Base-by-base conservation (phyloP, 768 basidiomycete species). In the Tulasnella sp. region DNA sequence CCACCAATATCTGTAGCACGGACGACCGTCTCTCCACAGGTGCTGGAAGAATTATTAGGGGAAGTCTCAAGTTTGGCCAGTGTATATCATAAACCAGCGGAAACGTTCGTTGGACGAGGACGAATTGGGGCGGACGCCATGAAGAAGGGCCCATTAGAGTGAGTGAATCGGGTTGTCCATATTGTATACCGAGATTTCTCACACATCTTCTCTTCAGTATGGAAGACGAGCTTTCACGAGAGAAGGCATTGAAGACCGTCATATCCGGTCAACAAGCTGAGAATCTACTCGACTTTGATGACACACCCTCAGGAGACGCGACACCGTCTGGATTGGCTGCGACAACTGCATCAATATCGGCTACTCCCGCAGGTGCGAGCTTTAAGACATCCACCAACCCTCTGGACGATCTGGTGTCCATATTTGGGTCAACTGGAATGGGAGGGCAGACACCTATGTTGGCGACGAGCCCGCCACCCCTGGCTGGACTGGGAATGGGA, bases 1-100 rank as follows among this genome's bases (percentile, higher is more conserved):
- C 95, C 95, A 2, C 91, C 91, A 25, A 99, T 99, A 63, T 82
- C 85, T 3, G 77, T 98, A 47, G 87, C 91, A 0, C 79, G 83
- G 49, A 93, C 89, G 32, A 91, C 88, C 0, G 89, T 99, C 0
- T 72, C 92, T 0, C 76, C 88, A 1, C 87, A 77, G 0, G 67
- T 96, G 15, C 68, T 98, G 28, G 92, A 98, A 60, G 95, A 98
- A 61, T 75, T 99, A 2, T 66, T 98, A 0, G 78, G 82, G 27
- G 95, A 98, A 63, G 76, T 98, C 19, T 89, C 88, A 1, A 79
- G 75, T 37, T 68, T 98, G 16, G 88, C 90, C 4, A 93, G 90
- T 61, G 90, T 93, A 2, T 99, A 99, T 63, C 95, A 99, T 69
- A 96, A 95, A 65, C 95, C 95, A 0, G 81, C 80, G 31, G 87